Evolutionary conservation across 768 basidiomycete genomes (phyloP).

Genomic region (Podaxis pistillaris): DNA sequence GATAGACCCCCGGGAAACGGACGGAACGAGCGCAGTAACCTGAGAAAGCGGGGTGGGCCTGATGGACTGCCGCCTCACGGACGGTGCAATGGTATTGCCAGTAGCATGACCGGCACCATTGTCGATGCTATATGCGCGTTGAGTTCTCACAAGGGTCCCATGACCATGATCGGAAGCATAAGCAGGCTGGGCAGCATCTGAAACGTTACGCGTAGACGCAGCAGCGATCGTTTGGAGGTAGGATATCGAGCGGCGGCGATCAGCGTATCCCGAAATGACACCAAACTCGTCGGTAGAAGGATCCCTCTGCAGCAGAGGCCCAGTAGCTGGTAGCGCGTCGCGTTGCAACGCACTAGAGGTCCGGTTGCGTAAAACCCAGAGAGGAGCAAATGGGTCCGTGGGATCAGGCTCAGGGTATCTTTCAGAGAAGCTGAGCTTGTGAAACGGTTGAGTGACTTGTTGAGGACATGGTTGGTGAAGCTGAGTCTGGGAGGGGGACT

Average conservation of each 20-base stretch:
- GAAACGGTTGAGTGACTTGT: background rate
- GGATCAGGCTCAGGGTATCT: constrained; percentile 71
- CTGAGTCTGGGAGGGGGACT: background rate
- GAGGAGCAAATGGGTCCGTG: constrained; percentile 66
- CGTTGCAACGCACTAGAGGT: constrained; percentile 41
- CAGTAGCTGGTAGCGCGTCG: constrained; percentile 12
- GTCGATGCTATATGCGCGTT: constrained; percentile 6
- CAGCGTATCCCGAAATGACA: background rate
- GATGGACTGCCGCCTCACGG: constrained; percentile 2
- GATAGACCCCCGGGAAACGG: constrained; percentile 1
- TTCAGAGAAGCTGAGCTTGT: constrained; percentile 40
- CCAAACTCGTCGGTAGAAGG: constrained; percentile 7
- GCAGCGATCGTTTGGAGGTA: constrained; percentile 7
- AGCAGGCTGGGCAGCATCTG: background rate
- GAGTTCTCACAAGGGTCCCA: background rate
- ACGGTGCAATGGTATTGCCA: background rate
- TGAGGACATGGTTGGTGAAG: background rate
- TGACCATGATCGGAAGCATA: constrained; percentile 13
- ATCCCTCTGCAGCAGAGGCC: background rate
- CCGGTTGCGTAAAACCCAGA: constrained; percentile 62
- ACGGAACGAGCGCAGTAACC: constrained; percentile 1
- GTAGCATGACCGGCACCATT: background rate
- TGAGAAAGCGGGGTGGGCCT: constrained; percentile 12
- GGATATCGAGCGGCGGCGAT: constrained; percentile 11
- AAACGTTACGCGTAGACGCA: background rate